Base-by-base conservation (phyloP, 176 grass and related monocot species). In the Carex kokanica region DNA sequence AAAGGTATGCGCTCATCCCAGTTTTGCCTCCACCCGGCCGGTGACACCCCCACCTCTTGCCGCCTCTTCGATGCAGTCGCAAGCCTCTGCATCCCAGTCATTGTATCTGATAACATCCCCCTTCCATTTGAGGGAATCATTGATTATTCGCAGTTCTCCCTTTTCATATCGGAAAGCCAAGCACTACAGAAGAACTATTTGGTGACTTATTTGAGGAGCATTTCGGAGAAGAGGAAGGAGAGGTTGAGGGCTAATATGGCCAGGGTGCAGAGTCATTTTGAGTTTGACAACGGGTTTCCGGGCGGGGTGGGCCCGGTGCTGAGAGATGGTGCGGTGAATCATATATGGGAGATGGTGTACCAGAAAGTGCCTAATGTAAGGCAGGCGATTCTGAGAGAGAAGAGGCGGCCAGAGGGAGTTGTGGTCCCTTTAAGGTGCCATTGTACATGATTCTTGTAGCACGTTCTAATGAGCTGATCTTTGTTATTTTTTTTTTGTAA, bases 41-140 rank as follows among this genome's bases (percentile, higher is more conserved):
- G 95, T 40, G 95, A 98, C 84, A 94, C 95, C 8, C 95, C 95
- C 15, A 93, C 89, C 15, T 93, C 95, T 79, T 94, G 92, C 59
- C 92, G 92, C 13, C 84, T 94, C 29, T 97, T 97, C 61, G 95
- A 97, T 56, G 92, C 90, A 18, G 60, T 97, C 78, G 81, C 90
- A 67, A 98, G 95, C 45, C 87, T 94, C 14, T 98, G 95, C 84
- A 93, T 98, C 83, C 95, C 95, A 4, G 87, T 98, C 60, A 87
- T 94, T 53, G 84, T 98, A 21, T 94, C 92, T 10, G 92, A 94
- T 89, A 84, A 86, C 20, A 89, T 98, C 27, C 90, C 90, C 59
- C 90, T 98, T 62, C 95, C 95, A 23, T 98, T 94, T 6, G 92
- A 98, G 85, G 95, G 90, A 74, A 85, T 93, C 25, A 60, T 98